Percentiles rank a stretch among this genome's conserved stretches.
Conservation (phyloP, 1,139 yeast genomes). For the Diutina siamensis region DNA sequence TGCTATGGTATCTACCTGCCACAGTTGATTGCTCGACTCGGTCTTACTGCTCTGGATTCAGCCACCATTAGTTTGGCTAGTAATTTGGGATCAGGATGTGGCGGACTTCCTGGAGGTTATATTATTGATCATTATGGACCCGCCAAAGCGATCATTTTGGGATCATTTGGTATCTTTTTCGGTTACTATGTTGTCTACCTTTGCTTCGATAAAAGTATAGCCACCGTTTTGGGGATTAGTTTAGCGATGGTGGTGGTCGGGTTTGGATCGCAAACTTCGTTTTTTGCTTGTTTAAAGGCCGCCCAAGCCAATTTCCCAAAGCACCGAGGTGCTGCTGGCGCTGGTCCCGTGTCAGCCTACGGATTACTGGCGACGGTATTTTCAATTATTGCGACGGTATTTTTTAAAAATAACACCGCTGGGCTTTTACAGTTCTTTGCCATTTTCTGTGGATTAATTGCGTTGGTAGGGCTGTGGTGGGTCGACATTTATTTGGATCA, state of each 20-base stretch:
- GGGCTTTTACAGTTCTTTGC: constrained; percentile 27
- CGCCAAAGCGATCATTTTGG: constrained; percentile 36
- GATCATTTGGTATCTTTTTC: constrained; percentile 36
- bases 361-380: constrained; percentile 40
- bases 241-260: constrained; percentile 40
- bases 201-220: constrained; percentile 17
- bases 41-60: constrained; percentile 47
- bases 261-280: constrained; percentile 53
- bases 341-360: constrained; percentile 47
- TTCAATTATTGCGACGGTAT: constrained; percentile 32
- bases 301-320: constrained; percentile 61
- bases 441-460: constrained; percentile 24
- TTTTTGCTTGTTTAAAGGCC: constrained; percentile 56
- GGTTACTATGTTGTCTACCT: constrained; percentile 27
- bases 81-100: constrained; percentile 51
- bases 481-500: constrained; percentile 21
- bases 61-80: constrained; percentile 54
- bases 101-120: constrained; percentile 62
- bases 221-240: constrained; percentile 21
- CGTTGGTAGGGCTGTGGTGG: constrained; percentile 28
- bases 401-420: constrained; percentile 33
- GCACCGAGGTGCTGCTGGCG: constrained; percentile 60
- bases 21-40: constrained; percentile 45
- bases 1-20: constrained; percentile 65
- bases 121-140: constrained; percentile 54